Evolutionary conservation across 352 stramenopile genomes (phyloP), one percentile per base, ranked within the genome.

Genomic region (Pythium inflatum): DNA sequence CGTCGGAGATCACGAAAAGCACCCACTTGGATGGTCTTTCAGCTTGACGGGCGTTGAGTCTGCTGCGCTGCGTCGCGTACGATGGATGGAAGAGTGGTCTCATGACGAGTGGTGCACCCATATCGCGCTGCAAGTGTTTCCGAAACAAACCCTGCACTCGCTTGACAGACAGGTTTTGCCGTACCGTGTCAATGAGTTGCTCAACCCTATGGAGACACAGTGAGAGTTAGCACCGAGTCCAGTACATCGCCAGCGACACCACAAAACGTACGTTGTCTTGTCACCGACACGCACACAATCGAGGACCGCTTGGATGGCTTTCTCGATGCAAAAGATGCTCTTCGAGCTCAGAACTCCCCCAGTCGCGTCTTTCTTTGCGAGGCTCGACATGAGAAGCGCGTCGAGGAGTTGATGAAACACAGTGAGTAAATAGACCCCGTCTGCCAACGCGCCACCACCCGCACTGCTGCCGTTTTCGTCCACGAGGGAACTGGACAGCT

Each of bases 91-190:
- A 77, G 9, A 96, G 65, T 9, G 85, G 68, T 22, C 89, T 81
- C 81, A 97, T 92, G 12, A 80, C 77, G 4, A 95, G 71, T 1
- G 89, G 89, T 0, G 86, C 85, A 3, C 88, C 86, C 7, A 88
- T 56, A 31, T 93, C 87, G 9, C 77, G 76, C 22, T 74, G 62
- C n/a, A 95, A 43, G n/a, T 90, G 81, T 49, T 77, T 77, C 2
- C 88, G 81, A 51, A 94, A 97, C 3, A 73, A 79, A 12, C 68
- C n/a, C 54, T 97, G 89, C 6, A 97, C 76, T 2, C 85, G 84
- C 43, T 81, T 69, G 22, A 94, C 82, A 12, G 83, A 83, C 4
- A 93, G 41, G 34, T 93, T 96, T 22, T 93, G 84, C 16, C 79
- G 74, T 1, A 95, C 75, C 0, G 84, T 76, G 18, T 93, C 83